A percentile compares a stretch with the other conserved stretches of the same genome.
Evolutionary conservation across 2,329 filamentous ascomycete species (phyloP).

Genomic region (Neodidymelliopsis sp.): DNA sequence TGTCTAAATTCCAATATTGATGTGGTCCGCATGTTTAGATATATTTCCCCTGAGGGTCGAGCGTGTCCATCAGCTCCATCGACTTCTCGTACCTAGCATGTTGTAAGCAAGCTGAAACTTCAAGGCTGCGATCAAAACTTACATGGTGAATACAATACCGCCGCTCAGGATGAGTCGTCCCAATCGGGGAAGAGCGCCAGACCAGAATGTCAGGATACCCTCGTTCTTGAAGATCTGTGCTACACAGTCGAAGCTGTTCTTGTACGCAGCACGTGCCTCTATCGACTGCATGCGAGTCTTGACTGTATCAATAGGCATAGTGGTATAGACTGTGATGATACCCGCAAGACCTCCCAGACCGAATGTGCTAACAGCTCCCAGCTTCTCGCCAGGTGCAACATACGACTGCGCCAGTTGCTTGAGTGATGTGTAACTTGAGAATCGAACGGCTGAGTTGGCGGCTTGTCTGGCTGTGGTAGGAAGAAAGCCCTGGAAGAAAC

Average conservation of each 20-base stretch:
- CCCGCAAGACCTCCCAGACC: conserved; percentile 89
- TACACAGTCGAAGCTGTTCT: conserved; percentile 86
- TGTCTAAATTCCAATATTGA: background rate
- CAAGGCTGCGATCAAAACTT: conserved; percentile 42
- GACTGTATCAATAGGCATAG: conserved; percentile 84
- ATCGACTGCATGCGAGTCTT: conserved; percentile 98
- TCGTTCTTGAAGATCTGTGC: conserved; percentile 86
- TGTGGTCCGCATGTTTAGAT: conserved; percentile 65
- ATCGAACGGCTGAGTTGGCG: conserved; percentile 91
- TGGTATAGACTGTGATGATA: conserved; percentile 81
- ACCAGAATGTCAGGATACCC: conserved; percentile 91
- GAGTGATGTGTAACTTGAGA: conserved; percentile 87
- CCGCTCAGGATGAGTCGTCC: conserved; percentile 88
- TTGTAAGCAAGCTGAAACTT: conserved; percentile 10
- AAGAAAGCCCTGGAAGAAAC: conserved; percentile 97
- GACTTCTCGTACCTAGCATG: conserved; percentile 81
- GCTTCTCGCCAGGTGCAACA: conserved; percentile 91
- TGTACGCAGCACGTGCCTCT: conserved; percentile 80
- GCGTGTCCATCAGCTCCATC: conserved; percentile 81
- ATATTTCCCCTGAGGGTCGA: conserved; percentile 86
- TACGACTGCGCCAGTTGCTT: conserved; percentile 93
- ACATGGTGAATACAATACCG: conserved; percentile 97
- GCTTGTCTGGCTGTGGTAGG: conserved; percentile 94
- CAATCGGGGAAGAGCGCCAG: conserved; percentile 85
- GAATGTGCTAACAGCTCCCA: conserved; percentile 87